Evolutionary conservation across 106 monocot genomes (phyloP).

Genomic region (Dendrobium catenatum): DNA sequence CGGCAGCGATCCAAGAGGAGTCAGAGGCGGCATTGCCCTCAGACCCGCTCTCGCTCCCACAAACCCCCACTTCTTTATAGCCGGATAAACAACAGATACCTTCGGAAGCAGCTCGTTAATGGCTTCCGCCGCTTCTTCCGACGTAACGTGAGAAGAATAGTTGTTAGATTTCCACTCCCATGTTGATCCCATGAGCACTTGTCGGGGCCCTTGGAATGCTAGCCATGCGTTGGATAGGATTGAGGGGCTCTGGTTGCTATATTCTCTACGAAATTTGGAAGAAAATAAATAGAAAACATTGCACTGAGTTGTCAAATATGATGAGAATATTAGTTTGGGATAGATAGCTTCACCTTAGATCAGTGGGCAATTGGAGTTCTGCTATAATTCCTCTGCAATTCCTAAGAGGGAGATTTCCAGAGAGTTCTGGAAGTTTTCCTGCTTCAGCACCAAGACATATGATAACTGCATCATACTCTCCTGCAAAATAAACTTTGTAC

Average conservation of each 20-base stretch:
- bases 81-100: slow-evolving; percentile 68
- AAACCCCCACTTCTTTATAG: slow-evolving; percentile 56
- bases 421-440: slow-evolving; percentile 62
- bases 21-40: slow-evolving; percentile 90
- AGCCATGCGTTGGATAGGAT: slow-evolving; percentile 92
- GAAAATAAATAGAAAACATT: background rate
- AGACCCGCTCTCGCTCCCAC: slow-evolving; percentile 65
- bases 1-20: slow-evolving; percentile 71
- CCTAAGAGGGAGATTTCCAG: slow-evolving; percentile 77
- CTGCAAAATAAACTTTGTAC: slow-evolving; percentile 28
- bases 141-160: slow-evolving; percentile 34
- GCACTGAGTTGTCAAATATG: background rate
- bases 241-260: slow-evolving; percentile 44
- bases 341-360: slow-evolving; percentile 26
- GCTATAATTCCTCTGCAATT: slow-evolving; percentile 83
- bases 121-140: slow-evolving; percentile 51
- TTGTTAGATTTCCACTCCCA: slow-evolving; percentile 84
- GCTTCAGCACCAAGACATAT: slow-evolving; percentile 88
- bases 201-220: slow-evolving; percentile 63
- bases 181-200: slow-evolving; percentile 72
- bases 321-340: background rate
- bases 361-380: slow-evolving; percentile 55
- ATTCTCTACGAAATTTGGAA: slow-evolving; percentile 24
- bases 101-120: slow-evolving; percentile 59
- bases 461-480: slow-evolving; percentile 66